Conservation (phyloP, 805 yeast genomes). For the Candida maris region DNA sequence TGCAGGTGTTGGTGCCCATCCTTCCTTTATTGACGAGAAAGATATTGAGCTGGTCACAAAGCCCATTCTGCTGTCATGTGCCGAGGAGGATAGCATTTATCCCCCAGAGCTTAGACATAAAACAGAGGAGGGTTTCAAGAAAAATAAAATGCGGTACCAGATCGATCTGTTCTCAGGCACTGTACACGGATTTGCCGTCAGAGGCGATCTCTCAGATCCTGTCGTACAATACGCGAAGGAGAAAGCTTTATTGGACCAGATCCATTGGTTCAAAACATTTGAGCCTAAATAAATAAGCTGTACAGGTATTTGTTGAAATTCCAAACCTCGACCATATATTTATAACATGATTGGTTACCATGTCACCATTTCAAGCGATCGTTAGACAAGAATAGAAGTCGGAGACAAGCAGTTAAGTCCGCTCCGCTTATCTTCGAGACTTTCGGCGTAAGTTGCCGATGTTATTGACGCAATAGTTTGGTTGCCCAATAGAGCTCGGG, state of each 20-base stretch:
- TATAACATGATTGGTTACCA: too few species aligned
- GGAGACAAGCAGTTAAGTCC: too few species aligned
- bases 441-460: too few species aligned
- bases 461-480: too few species aligned
- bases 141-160: slow-evolving; percentile 54
- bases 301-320: too few species aligned
- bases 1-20: slow-evolving; percentile 79
- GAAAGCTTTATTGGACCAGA: slow-evolving; percentile 53
- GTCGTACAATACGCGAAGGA: slow-evolving; percentile 60
- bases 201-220: slow-evolving; percentile 64
- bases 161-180: slow-evolving; percentile 60
- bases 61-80: slow-evolving; percentile 71
- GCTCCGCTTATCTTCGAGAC: too few species aligned
- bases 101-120: slow-evolving; percentile 57
- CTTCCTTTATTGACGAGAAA: slow-evolving; percentile 64
- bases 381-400: too few species aligned
- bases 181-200: slow-evolving; percentile 74
- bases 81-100: slow-evolving; percentile 66
- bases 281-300: slow-evolving; percentile 14
- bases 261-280: slow-evolving; percentile 27
- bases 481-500: too few species aligned
- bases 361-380: too few species aligned
- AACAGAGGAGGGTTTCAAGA: slow-evolving; percentile 49
- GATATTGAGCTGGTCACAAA: slow-evolving; percentile 56
- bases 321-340: too few species aligned